phyloP scores from a whole-genome alignment of 129 eudicot species.

The Escallonia herrerae region DNA sequence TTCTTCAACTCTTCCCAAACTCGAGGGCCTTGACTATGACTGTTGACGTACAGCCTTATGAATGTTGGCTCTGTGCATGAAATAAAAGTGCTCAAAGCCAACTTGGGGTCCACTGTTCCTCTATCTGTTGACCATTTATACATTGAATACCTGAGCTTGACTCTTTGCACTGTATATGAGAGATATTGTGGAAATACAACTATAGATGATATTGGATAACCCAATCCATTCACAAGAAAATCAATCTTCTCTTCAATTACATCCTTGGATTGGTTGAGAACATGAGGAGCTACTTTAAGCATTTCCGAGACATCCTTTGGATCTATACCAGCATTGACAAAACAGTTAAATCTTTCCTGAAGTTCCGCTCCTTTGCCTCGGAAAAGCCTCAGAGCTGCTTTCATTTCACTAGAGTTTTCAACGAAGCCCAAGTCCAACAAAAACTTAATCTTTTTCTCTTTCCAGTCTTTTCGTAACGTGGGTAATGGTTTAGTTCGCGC shows the following conservation, averaged over 20 bases:
- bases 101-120: conserved; percentile 27
- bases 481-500: conserved; percentile 28
- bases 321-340: conserved; percentile 55
- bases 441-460: conserved; percentile 41
- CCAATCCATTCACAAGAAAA: conserved; percentile 49
- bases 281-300: conserved; percentile 58
- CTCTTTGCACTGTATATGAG: conserved; percentile 37
- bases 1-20: conserved; percentile 58
- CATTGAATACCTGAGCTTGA: conserved; percentile 53
- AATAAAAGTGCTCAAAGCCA: conserved; percentile 56
- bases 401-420: conserved; percentile 60
- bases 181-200: conserved; percentile 41
- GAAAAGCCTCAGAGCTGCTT: conserved; percentile 47
- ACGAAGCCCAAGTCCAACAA: conserved; percentile 47
- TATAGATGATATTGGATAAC: conserved; percentile 53
- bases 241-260: conserved; percentile 46
- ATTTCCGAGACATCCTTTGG: conserved; percentile 35
- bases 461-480: conserved; percentile 13
- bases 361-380: conserved; percentile 65
- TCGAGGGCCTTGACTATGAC: conserved; percentile 51
- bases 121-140: conserved; percentile 59
- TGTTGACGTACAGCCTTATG: conserved; percentile 35
- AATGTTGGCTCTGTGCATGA: conserved; percentile 45
- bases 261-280: conserved; percentile 48
- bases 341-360: conserved; percentile 78